Base-by-base conservation (phyloP, 1,139 yeast species). In the Candida frijolesensis region DNA sequence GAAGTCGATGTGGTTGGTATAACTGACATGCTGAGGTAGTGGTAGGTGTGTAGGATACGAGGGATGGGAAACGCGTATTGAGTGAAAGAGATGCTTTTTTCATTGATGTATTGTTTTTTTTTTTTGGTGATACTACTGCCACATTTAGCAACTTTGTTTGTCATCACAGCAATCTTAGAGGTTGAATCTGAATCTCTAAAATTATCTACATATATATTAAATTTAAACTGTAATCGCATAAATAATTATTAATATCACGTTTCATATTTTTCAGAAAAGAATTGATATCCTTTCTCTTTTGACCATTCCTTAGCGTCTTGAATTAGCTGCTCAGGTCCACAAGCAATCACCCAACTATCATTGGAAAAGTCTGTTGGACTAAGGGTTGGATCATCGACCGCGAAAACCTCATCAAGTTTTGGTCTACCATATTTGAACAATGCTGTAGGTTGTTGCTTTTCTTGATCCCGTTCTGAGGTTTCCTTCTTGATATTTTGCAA, bases 241-340 rank as follows among this genome's bases (percentile, higher is more conserved):
- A 19, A 3, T 19, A 3, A 4, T 19, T 40, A 25, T n/a, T 11
- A 42, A 25, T 35, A 38, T 43, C 56, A 72, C 66, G 71, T 65
- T 34, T 64, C 70, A 51, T 70, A 72, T n/a, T 58, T 46, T 53
- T 85, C 90, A 16, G 77, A 70, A 49, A 73, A 70, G 54, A 72
- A 77, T 37, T 72, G 66, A 16, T 78, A 67, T 8, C 67, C 66
- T 30, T 70, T 61, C 1, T 54, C 51, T 1, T 56, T 58, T 0
- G 87, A 79, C 75, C 83, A 76, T 1, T 42, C 48, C 44, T 65
- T 57, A n/a, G 79, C 80, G 19, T 81, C 84, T 1, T 56, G 41
- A 16, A 84, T 80, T 52, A 89, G 66, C 0, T 73, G 58, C 1
- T 66, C 67, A 0, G 92, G 90, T 0, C 96, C 96, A 68, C 95